Evolutionary conservation across 148 eudicot genomes (phyloP).

Genomic region (Spergularia marina): DNA sequence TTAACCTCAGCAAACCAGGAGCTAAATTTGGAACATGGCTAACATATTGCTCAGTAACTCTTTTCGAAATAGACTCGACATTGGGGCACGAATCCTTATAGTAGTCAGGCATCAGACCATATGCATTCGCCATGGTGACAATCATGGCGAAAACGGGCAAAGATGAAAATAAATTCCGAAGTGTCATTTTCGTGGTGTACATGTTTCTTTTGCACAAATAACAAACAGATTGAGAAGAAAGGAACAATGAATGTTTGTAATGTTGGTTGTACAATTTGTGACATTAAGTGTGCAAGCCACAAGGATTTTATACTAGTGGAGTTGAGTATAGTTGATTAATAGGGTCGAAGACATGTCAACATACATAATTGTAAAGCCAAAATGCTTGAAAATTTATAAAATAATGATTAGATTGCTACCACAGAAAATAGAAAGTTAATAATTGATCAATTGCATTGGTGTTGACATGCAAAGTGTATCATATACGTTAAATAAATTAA

Average conservation of each 20-base stretch:
- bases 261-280: no score
- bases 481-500: no score
- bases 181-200: background rate
- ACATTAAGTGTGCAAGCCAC: no score
- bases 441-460: no score
- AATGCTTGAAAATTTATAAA: no score
- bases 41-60: conserved; percentile 28
- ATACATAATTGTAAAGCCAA: no score
- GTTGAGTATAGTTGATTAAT: no score
- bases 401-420: no score
- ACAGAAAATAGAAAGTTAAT: no score
- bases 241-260: background rate
- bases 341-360: no score
- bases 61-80: conserved; percentile 31
- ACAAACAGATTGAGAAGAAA: background rate
- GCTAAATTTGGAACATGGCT: conserved; percentile 37
- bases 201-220: background rate
- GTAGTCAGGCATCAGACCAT: conserved; percentile 22
- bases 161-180: background rate
- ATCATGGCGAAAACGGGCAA: conserved; percentile 16
- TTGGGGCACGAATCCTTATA: conserved; percentile 43
- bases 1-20: conserved; percentile 46
- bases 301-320: no score
- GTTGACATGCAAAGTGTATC: no score
- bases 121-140: conserved; percentile 23